Conservation (phyloP, 768 basidiomycete species). For the Boletus vermiculosoides region DNA sequence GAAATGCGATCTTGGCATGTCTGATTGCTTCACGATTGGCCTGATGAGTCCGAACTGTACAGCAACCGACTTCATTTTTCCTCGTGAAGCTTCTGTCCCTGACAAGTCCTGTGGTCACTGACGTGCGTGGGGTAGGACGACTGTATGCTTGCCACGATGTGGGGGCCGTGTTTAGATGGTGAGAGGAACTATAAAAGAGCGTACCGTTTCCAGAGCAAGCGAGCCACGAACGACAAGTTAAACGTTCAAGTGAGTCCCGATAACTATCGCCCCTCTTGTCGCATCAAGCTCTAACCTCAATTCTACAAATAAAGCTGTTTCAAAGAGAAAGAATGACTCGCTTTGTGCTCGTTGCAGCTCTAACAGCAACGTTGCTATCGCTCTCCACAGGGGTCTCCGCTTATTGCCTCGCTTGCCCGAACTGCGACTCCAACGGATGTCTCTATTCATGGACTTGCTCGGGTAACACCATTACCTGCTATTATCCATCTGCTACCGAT, state of each 20-base stretch:
- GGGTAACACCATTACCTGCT: neutral
- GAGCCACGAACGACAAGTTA: neutral
- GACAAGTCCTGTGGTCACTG: neutral
- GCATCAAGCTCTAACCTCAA: neutral
- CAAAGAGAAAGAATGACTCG: neutral
- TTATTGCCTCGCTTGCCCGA: neutral
- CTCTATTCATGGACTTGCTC: constrained; percentile 10
- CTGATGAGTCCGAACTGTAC: too few relatives aligned
- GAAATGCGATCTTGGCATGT: neutral
- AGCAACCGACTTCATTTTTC: too few relatives aligned
- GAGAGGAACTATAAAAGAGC: neutral
- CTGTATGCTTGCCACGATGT: neutral
- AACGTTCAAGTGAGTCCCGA: neutral
- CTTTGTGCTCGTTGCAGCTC: neutral
- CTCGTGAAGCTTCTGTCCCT: too few relatives aligned
- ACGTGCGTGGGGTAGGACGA: neutral
- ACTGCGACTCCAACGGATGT: constrained; percentile 1
- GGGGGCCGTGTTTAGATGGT: neutral
- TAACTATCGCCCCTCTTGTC: neutral
- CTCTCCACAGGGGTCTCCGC: neutral
- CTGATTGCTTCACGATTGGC: neutral
- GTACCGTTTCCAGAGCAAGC: neutral
- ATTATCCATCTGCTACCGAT: neutral
- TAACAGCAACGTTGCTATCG: neutral
- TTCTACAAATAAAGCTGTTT: neutral